phyloP scores from a whole-genome alignment of 2,329 filamentous ascomycete species.

The Aspergillus tamarii region DNA sequence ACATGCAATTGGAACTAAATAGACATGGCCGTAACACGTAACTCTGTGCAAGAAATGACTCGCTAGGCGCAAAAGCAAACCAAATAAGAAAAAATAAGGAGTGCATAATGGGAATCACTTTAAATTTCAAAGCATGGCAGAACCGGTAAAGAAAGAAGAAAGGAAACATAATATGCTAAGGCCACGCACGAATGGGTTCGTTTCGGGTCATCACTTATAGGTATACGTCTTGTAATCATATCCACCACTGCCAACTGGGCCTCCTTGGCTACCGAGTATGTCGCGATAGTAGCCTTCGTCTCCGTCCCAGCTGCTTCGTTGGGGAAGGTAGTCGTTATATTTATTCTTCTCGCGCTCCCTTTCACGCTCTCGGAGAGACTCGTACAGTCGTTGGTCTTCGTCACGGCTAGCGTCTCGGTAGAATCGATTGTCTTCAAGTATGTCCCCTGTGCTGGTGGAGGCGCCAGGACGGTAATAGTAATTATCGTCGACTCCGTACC shows the following conservation, averaged over 20 bases:
- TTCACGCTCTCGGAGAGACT: conserved; percentile 30
- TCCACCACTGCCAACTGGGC: conserved; percentile 24
- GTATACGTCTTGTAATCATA: conserved; percentile 33
- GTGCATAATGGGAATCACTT: conserved; percentile 7
- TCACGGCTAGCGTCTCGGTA: conserved; percentile 33
- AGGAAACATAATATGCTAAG: conserved; percentile 8
- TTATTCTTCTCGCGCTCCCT: conserved; percentile 33
- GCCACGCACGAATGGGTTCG: background rate
- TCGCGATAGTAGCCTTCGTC: conserved; percentile 47
- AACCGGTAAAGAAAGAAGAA: conserved; percentile 4
- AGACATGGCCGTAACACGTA: conserved; percentile 7
- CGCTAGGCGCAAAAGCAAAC: background rate
- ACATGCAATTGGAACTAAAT: conserved; percentile 5
- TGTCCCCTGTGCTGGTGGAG: conserved; percentile 27
- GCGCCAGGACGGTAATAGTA: conserved; percentile 30
- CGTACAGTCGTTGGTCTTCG: conserved; percentile 30
- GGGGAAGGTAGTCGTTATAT: conserved; percentile 28
- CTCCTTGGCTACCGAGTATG: conserved; percentile 33
- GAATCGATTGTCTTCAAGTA: conserved; percentile 28
- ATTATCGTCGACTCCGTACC: conserved; percentile 28
- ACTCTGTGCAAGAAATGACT: background rate
- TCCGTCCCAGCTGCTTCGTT: conserved; percentile 32
- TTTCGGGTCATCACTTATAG: conserved; percentile 26
- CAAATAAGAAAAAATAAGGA: background rate
- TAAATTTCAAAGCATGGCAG: background rate